Conservation (phyloP, 345 rosid genomes). For the Citropsis articulata region DNA sequence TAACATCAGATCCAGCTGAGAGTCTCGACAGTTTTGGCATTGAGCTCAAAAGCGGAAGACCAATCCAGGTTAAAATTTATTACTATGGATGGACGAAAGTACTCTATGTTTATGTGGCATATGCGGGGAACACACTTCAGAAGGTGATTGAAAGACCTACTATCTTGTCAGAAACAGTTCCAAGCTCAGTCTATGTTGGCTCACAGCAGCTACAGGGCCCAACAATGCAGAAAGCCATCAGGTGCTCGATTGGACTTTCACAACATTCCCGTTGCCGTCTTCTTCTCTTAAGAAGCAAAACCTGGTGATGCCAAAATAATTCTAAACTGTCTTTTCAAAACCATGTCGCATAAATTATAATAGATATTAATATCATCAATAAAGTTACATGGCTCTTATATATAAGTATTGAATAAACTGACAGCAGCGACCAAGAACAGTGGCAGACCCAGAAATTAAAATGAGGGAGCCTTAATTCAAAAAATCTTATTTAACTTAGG, state of each 20-base stretch:
- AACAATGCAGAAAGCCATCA: conserved; percentile 20
- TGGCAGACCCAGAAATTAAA: too few relatives aligned
- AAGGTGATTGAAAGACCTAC: conserved; percentile 27
- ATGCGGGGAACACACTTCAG: conserved; percentile 19
- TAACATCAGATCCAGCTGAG: conserved; percentile 2
- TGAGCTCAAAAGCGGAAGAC: conserved; percentile 36
- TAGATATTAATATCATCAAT: too few relatives aligned
- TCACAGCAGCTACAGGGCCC: conserved; percentile 38
- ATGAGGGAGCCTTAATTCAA: too few relatives aligned
- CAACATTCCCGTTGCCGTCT: neutral
- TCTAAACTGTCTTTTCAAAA: too few relatives aligned
- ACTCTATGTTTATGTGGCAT: conserved; percentile 23
- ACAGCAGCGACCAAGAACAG: too few relatives aligned
- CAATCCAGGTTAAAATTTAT: conserved; percentile 15
- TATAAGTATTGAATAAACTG: too few relatives aligned
- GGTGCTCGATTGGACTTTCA: conserved; percentile 21
- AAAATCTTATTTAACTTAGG: too few relatives aligned
- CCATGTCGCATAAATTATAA: too few relatives aligned
- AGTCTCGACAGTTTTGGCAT: conserved; percentile 27
- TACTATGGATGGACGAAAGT: conserved; percentile 15
- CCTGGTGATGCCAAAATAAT: too few relatives aligned
- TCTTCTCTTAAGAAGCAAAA: neutral
- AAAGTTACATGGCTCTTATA: too few relatives aligned
- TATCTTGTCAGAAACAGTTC: conserved; percentile 21
- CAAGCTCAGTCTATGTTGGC: conserved; percentile 26